Base-by-base conservation (phyloP, 352 stramenopile genomes). In the Phytophthora sansomeana region DNA sequence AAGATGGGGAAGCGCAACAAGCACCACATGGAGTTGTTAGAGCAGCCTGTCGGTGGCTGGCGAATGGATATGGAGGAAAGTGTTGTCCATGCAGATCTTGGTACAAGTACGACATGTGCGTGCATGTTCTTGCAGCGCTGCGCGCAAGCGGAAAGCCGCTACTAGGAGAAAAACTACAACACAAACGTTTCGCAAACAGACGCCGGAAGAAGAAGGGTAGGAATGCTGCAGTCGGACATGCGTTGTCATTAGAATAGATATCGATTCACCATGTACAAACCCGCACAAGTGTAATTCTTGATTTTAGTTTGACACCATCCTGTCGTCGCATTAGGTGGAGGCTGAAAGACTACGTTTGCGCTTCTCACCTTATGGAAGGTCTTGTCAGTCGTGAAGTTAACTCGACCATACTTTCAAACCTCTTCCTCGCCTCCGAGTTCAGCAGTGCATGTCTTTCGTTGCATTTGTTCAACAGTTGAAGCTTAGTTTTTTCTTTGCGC, bases 1-100 rank as follows among this genome's bases (percentile, higher is more conserved):
- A 53, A 52, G 10, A n/a, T 53, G 6, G 46, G 35, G 4, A 58
- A 58, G 36, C 47, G 46, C 3, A 57, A 57, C 28, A 51, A 44
- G 29, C 9, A 56, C 17, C 10, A 28, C 1, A 64, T 64, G 56
- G 44, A 56, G n/a, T 13, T 33, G 17, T 35, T 9, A 4, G 28
- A 61, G 6, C 55, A 50, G 17, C 24, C 55, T 8, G 26, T 41
- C 10, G 43, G 43, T 21, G 44, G 44, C 7, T 63, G 44, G 46
- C 7, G 35, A 5, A 46, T 64, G 1, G 46, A 64, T 11, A 57
- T 64, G 35, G 6, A 57, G 14, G 24, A 10, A 7, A 51, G 1
- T n/a, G 13, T 1, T 63, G 35, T 13, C n/a, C 33, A 5, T 63
- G 55, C 11, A 9, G 35, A 10, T 57, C 56, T 3, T 63, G 44